Evolutionary conservation across 2,329 filamentous ascomycete species (phyloP).

Genomic region (Colletotrichum incanum): DNA sequence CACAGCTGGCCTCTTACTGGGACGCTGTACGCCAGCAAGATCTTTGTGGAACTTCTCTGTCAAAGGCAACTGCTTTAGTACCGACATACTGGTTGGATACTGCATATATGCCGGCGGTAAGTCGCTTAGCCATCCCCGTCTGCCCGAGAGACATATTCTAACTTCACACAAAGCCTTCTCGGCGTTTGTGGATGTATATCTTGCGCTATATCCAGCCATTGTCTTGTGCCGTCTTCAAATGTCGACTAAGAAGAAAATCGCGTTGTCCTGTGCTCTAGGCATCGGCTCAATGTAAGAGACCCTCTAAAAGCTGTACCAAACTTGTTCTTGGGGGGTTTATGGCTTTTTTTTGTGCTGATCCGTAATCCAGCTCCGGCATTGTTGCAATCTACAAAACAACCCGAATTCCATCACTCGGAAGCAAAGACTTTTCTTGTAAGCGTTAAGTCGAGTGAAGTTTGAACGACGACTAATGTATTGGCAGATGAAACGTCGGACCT

Average conservation of each 20-base stretch:
- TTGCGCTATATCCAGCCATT: constrained; percentile 59
- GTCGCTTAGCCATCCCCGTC: neutral
- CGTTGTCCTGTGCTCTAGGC: constrained; percentile 55
- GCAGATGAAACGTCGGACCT: constrained; percentile 57
- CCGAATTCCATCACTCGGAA: constrained; percentile 50
- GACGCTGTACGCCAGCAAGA: constrained; percentile 56
- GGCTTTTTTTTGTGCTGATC: no score
- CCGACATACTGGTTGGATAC: constrained; percentile 55
- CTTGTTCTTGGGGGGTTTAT: no score
- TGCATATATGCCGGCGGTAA: constrained; percentile 58
- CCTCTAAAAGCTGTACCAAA: no score
- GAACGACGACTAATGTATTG: no score
- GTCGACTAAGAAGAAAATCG: constrained; percentile 58
- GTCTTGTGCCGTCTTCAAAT: constrained; percentile 57
- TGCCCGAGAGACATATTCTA: fast-evolving
- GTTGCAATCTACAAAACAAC: constrained; percentile 55
- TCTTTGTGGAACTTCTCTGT: constrained; percentile 58
- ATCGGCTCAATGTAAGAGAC: constrained; percentile 58
- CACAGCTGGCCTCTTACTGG: constrained; percentile 58
- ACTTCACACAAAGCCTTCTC: constrained; percentile 49
- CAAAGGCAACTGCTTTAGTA: constrained; percentile 54
- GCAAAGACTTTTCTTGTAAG: constrained; percentile 47
- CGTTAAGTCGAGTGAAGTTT: no score
- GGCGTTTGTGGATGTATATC: constrained; percentile 58
- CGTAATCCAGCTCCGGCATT: constrained; percentile 43